phyloP scores from a whole-genome alignment of 805 yeast species.

The Starmera quercuum region DNA sequence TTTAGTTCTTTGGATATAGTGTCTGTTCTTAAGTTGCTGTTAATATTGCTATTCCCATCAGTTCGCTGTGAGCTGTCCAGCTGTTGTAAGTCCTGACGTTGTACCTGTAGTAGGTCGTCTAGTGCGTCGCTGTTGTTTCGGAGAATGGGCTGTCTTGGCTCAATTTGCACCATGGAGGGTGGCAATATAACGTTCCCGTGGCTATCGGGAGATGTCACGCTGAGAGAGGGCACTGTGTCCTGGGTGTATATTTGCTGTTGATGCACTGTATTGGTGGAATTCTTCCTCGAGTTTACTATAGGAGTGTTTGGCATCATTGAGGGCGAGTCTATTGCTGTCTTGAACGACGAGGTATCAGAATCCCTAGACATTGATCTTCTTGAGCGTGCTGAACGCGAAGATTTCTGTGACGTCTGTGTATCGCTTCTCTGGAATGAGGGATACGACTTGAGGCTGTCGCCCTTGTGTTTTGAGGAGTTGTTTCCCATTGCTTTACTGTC shows the following conservation, averaged over 20 bases:
- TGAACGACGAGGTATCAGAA: slow-evolving; percentile 24
- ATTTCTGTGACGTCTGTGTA: slow-evolving; percentile 42
- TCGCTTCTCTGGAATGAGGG: slow-evolving; percentile 48
- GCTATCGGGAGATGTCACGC: slow-evolving; percentile 21
- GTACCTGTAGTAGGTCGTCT: slow-evolving; percentile 7
- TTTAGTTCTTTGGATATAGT: slow-evolving; percentile 1
- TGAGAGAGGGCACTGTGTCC: slow-evolving; percentile 13
- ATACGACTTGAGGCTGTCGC: slow-evolving; percentile 17
- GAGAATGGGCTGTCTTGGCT: slow-evolving; percentile 69
- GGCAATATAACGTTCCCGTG: slow-evolving; percentile 36
- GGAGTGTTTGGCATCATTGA: slow-evolving; percentile 19
- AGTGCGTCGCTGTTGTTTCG: slow-evolving; percentile 33
- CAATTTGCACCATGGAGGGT: slow-evolving; percentile 61
- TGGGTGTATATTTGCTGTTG: slow-evolving; percentile 4
- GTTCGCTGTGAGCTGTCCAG: slow-evolving; percentile 2
- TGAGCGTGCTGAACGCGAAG: slow-evolving; percentile 35
- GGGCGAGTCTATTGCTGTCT: slow-evolving; percentile 23
- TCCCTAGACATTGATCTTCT: slow-evolving; percentile 20
- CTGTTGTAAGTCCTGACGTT: not conserved
- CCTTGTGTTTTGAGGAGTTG: slow-evolving; percentile 21
- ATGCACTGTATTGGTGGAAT: slow-evolving; percentile 12
- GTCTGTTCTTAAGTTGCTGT: slow-evolving; percentile 3
- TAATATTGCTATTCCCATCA: too few relatives aligned
- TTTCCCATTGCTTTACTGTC: slow-evolving; percentile 16
- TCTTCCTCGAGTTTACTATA: slow-evolving; percentile 13